Conservation (phyloP, 495 filamentous ascomycete genomes). For the Penicillium argentinense region DNA sequence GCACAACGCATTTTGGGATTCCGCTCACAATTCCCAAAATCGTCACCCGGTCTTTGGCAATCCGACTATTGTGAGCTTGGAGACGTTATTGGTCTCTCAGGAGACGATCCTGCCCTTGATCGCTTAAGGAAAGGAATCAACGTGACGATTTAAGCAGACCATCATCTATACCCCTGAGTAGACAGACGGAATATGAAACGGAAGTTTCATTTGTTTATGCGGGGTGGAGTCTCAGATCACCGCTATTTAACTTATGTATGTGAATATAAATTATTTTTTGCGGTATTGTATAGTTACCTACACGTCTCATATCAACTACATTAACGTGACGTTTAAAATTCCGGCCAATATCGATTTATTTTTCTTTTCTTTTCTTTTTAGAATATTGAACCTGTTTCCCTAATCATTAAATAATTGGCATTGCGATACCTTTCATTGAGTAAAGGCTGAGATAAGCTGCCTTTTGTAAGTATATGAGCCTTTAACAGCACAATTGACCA, state of each 20-base stretch:
- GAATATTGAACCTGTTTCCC: not conserved
- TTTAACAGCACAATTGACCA: not conserved
- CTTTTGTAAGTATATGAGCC: not conserved
- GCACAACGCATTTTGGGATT: constrained; percentile 12
- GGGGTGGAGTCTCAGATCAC: not conserved
- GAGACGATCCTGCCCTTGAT: not conserved
- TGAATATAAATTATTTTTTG: not conserved
- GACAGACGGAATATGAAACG: not conserved
- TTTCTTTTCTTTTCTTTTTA: not conserved
- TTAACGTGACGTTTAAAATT: not conserved
- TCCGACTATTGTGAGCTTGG: not conserved
- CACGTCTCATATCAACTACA: not conserved
- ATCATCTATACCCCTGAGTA: not conserved
- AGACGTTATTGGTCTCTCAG: not conserved
- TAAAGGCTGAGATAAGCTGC: not conserved
- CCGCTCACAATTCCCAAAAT: constrained; percentile 10
- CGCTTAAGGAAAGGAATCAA: not conserved
- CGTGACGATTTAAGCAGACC: not conserved
- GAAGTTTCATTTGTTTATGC: not conserved
- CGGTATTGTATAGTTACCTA: no score
- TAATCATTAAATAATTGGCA: not conserved
- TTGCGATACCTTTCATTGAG: not conserved
- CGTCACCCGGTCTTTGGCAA: not conserved
- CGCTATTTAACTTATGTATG: not conserved
- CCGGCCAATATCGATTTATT: not conserved